Evolutionary conservation across 2,329 filamentous ascomycete genomes (phyloP).

Genomic region (Nemania bipapillata): DNA sequence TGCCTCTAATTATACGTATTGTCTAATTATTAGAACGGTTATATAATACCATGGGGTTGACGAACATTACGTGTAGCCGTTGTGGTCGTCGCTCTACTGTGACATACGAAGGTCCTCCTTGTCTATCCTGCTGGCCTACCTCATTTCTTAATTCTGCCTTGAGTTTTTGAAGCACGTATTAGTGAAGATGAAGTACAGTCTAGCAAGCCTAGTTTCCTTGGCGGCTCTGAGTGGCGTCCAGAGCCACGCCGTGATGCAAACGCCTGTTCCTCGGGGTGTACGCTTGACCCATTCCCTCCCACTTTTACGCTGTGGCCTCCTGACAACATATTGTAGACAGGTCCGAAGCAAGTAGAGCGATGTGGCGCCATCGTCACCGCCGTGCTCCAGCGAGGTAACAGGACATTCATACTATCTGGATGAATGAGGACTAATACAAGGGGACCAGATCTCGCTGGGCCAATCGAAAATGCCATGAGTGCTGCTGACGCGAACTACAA

Average conservation of each 20-base stretch:
- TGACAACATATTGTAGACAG: slow-evolving; percentile 35
- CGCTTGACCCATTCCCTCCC: neutral
- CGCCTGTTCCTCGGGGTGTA: slow-evolving; percentile 32
- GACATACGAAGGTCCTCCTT: neutral
- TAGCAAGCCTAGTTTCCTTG: slow-evolving; percentile 1
- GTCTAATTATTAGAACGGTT: neutral
- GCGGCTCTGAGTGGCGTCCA: slow-evolving; percentile 24
- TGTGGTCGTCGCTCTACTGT: no score
- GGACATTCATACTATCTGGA: neutral
- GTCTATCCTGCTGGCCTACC: neutral
- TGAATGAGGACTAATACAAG: neutral
- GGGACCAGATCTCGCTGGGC: slow-evolving; percentile 43
- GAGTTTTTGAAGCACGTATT: neutral
- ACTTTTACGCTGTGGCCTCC: neutral
- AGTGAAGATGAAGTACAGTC: slow-evolving; percentile 22
- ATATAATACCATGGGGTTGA: neutral
- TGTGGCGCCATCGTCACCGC: slow-evolving; percentile 43
- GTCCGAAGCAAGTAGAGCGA: slow-evolving; percentile 41
- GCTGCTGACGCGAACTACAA: slow-evolving; percentile 42
- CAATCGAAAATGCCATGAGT: slow-evolving; percentile 47
- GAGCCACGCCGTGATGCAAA: slow-evolving; percentile 35
- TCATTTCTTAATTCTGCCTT: neutral
- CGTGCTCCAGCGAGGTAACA: slow-evolving; percentile 40
- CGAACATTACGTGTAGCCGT: neutral
- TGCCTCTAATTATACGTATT: neutral